A percentile compares a stretch with the other conserved stretches of the same genome.
Evolutionary conservation across 257 asterid species (phyloP).

Genomic region (Mitragyna speciosa): DNA sequence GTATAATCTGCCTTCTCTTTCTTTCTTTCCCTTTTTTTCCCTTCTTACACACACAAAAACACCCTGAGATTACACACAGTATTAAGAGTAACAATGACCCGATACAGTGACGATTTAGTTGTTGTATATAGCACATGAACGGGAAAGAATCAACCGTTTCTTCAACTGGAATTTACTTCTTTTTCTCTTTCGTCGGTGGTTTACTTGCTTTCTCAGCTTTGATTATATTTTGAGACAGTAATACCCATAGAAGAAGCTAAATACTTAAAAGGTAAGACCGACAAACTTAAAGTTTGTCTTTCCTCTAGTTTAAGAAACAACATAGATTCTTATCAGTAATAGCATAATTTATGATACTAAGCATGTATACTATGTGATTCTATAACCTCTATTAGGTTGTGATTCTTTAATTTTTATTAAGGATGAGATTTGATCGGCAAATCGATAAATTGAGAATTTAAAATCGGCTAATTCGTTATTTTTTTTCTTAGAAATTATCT

Average conservation of each 20-base stretch:
- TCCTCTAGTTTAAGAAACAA: no score
- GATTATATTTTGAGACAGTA: slow-evolving; percentile 18
- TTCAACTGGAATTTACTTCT: slow-evolving; percentile 33
- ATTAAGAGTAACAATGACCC: slow-evolving; percentile 2
- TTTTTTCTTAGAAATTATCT: no score
- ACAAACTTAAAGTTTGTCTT: background rate
- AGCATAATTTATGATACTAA: no score
- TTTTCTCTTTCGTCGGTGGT: slow-evolving; percentile 10
- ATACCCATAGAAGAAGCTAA: slow-evolving; percentile 31
- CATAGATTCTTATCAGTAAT: no score
- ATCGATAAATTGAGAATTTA: no score
- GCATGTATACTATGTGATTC: no score
- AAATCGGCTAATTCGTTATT: no score
- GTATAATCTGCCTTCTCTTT: background rate
- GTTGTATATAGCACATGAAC: background rate
- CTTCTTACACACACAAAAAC: background rate
- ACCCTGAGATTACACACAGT: background rate
- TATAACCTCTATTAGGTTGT: no score
- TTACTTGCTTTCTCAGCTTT: slow-evolving; percentile 17
- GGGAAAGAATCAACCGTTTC: slow-evolving; percentile 41
- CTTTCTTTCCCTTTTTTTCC: background rate
- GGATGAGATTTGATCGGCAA: no score
- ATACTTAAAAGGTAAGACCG: slow-evolving; percentile 4
- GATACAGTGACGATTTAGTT: slow-evolving; percentile 14
- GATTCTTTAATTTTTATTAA: no score